These are phyloP conservation scores for Aspergillus latus DNA, from an alignment of 2,329 filamentous ascomycete genomes.

Conservation along the genomic window DNA sequence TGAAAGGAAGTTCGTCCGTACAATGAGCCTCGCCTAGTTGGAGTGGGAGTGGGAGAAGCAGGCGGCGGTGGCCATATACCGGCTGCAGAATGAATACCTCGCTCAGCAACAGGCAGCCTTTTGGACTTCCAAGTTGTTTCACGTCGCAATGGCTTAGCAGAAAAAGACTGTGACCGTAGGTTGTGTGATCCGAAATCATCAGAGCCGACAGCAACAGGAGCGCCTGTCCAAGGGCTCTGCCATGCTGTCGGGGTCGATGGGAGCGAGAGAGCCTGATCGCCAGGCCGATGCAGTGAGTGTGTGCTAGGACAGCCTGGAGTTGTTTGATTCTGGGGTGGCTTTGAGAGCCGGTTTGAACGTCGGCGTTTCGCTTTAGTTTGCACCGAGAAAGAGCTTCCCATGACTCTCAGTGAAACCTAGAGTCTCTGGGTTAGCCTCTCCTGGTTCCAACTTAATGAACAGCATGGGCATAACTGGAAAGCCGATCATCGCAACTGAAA, in stretches of 20 bases:
- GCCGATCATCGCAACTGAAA: neutral
- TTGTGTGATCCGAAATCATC: slow-evolving; percentile 13
- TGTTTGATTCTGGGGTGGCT: slow-evolving; percentile 32
- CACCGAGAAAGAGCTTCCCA: slow-evolving; percentile 40
- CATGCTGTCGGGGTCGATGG: slow-evolving; percentile 24
- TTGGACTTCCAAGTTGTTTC: slow-evolving; percentile 13
- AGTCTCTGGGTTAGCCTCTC: slow-evolving; percentile 17
- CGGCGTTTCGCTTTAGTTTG: slow-evolving; percentile 33
- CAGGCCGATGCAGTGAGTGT: slow-evolving; percentile 17
- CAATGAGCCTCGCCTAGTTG: slow-evolving; percentile 16
- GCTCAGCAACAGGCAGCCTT: slow-evolving; percentile 1
- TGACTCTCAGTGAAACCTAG: slow-evolving; percentile 24
- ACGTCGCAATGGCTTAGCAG: slow-evolving; percentile 19
- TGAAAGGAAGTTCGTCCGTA: slow-evolving; percentile 22
- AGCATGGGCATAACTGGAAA: slow-evolving; percentile 7
- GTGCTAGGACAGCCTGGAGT: slow-evolving; percentile 14
- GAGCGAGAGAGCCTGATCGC: slow-evolving; percentile 9
- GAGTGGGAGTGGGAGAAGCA: slow-evolving; percentile 6
- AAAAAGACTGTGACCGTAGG: slow-evolving; percentile 25
- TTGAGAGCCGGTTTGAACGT: slow-evolving; percentile 39
- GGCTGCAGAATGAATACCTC: slow-evolving; percentile 13
- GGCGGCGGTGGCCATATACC: slow-evolving; percentile 12
- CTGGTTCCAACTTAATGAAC: slow-evolving; percentile 6
- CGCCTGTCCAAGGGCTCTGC: slow-evolving; percentile 38
- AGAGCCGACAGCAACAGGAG: slow-evolving; percentile 21